phyloP scores from a whole-genome alignment of 2,329 filamentous ascomycete genomes.

The Arthrobotrys pseudoclavata region DNA sequence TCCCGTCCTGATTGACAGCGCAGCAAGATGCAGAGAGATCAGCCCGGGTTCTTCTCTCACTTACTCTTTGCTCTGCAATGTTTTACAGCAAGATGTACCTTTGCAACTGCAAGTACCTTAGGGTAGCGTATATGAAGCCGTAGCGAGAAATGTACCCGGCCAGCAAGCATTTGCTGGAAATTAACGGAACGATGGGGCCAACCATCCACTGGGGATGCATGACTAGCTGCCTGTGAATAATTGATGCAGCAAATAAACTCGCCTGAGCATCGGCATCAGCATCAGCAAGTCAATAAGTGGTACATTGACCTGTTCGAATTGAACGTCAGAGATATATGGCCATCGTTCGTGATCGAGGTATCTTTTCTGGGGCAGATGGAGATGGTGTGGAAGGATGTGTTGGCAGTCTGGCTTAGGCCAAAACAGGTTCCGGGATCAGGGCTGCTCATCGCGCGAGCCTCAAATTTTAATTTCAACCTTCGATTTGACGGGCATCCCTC shows the following conservation, averaged over 20 bases:
- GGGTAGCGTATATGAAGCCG: slow-evolving; percentile 56
- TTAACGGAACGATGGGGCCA: slow-evolving; percentile 54
- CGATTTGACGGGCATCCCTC: slow-evolving; percentile 32
- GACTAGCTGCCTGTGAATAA: slow-evolving; percentile 45
- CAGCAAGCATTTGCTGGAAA: slow-evolving; percentile 56
- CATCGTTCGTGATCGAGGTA: slow-evolving; percentile 29
- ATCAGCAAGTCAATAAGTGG: slow-evolving; percentile 23
- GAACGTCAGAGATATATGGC: slow-evolving; percentile 44
- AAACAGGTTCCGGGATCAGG: slow-evolving; percentile 58
- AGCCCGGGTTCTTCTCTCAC: slow-evolving; percentile 49
- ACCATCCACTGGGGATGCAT: slow-evolving; percentile 38
- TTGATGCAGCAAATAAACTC: slow-evolving; percentile 56
- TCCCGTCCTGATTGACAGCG: slow-evolving; percentile 55
- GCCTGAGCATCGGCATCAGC: slow-evolving; percentile 37
- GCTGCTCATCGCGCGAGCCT: slow-evolving; percentile 60
- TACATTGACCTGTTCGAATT: slow-evolving; percentile 32
- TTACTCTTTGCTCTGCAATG: slow-evolving; percentile 49
- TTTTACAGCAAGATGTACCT: slow-evolving; percentile 44
- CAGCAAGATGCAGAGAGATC: slow-evolving; percentile 58
- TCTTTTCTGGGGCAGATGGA: slow-evolving; percentile 22
- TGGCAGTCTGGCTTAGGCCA: slow-evolving; percentile 52
- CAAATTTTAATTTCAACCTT: slow-evolving; percentile 59
- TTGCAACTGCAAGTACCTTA: slow-evolving; percentile 52
- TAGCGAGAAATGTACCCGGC: slow-evolving; percentile 56
- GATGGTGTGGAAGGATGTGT: slow-evolving; percentile 60